A percentile compares a stretch with the other conserved stretches of the same genome.
Conservation (phyloP, 768 basidiomycete genomes). For the Mrakia frigida region DNA sequence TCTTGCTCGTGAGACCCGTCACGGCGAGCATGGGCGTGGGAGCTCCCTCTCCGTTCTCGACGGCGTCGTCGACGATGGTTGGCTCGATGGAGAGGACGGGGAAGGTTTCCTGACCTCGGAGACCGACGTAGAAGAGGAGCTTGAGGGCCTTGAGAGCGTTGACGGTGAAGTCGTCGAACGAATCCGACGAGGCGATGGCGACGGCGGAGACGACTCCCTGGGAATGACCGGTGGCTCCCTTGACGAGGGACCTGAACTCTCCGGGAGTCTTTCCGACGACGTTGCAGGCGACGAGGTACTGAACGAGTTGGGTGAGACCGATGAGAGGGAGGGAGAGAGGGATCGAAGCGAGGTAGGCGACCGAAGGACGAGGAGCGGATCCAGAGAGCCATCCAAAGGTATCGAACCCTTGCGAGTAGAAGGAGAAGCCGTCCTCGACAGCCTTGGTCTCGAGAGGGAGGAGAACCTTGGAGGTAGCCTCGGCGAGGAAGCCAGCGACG, state of each 20-base stretch:
- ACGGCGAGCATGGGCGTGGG: constrained; percentile 93
- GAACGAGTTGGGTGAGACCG: constrained; percentile 88
- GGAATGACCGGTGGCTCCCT: constrained; percentile 92
- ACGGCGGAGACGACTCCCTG: constrained; percentile 96
- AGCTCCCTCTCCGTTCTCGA: constrained; percentile 87
- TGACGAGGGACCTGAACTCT: constrained; percentile 66
- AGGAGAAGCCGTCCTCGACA: constrained; percentile 51
- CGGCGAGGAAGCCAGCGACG: constrained; percentile 63
- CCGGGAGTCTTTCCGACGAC: constrained; percentile 71
- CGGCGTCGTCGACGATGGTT: constrained; percentile 72
- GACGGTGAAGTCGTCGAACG: constrained; percentile 64
- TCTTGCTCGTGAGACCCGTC: constrained; percentile 64
- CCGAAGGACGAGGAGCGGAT: constrained; percentile 62
- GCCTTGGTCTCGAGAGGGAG: constrained; percentile 62
- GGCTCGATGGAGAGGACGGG: constrained; percentile 87
- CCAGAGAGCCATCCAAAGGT: constrained; percentile 78
- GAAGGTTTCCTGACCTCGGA: constrained; percentile 90
- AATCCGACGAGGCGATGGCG: constrained; percentile 70
- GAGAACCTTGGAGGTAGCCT: constrained; percentile 63
- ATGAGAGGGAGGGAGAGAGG: constrained; percentile 94
- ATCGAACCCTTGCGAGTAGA: constrained; percentile 74
- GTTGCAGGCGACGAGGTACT: constrained; percentile 77
- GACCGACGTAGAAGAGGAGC: constrained; percentile 89
- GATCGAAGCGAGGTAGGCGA: constrained; percentile 82
- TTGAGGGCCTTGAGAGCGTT: constrained; percentile 79